These are phyloP conservation scores for Neckera pumila DNA, from an alignment of 225 moss, liverwort and hornwort species.

Conservation along the genomic window DNA sequence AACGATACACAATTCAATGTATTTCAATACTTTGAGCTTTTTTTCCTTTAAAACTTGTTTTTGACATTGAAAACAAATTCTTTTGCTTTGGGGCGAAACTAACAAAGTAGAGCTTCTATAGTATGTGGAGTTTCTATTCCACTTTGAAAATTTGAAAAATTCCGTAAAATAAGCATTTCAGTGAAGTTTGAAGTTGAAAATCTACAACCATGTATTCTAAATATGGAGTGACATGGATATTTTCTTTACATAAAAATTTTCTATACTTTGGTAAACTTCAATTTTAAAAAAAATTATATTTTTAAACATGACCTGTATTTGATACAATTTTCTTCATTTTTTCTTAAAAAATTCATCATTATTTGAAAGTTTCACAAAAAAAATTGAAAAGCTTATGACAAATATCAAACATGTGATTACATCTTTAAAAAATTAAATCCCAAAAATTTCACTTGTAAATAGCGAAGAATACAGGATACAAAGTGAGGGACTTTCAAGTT, in stretches of 20 bases:
- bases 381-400: neutral
- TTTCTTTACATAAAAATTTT: neutral
- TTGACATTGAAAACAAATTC: neutral
- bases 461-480: rapidly evolving
- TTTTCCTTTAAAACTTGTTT: too few relatives aligned
- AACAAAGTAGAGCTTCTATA: rapidly evolving
- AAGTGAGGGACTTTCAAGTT: neutral
- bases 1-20: rapidly evolving
- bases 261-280: neutral
- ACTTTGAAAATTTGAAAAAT: neutral
- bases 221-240: rapidly evolving
- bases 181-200: neutral
- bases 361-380: neutral
- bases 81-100: neutral
- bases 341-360: neutral
- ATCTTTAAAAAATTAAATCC: neutral
- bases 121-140: rapidly evolving
- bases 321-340: neutral
- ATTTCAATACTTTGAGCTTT: neutral
- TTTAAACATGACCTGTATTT: neutral
- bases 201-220: neutral
- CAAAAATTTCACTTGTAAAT: neutral
- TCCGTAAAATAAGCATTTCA: neutral
- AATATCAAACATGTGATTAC: neutral
- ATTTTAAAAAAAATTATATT: rapidly evolving